Evolutionary conservation across 345 rosid genomes (phyloP), one percentile per base, ranked within the genome.

Genomic region (Viola odorata): DNA sequence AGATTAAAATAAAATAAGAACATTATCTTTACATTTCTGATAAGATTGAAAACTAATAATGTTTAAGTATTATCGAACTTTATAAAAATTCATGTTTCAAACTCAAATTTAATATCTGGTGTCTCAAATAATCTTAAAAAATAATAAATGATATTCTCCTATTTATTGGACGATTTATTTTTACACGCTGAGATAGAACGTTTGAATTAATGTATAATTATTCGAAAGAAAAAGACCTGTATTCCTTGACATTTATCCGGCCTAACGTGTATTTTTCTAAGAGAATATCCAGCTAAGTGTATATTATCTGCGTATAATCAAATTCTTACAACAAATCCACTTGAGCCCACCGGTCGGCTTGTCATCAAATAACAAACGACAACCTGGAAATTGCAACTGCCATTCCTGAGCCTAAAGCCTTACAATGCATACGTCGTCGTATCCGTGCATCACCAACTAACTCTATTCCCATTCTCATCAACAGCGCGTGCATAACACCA

Each of bases 311-410:
- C 1, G 7, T 11, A 6, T 44, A 7, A 44, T 0, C 47, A 6
- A 44, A 44, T 44, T 11, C 2, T 44, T 44, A 47, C n/a, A 15
- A 64, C 71, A 59, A 45, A 23, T 23, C 60, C 32, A 66, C 9
- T 3, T 16, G 15, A 0, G 11, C 7, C 58, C 63, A 58, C 63
- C 42, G 1, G 5, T 36, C 5, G 7, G 9, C 51, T 10, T 6
- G 49, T 42, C 39, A 7, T 10, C 13, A 17, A 7, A 38, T 15
- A 60, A 23, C 39, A 4, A 45, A n/a, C 12, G 62, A 65, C 74
- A 61, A 65, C 71, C 51, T 32, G 69, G 56, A 50, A 48, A 58
- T 38, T 8, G 61, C 60, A 61, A 61, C 61, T 50, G 45, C 70
- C 59, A 42, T 52, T 61, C 39, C 39, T 49, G 55, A 6, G 47